Evolutionary conservation across 2,329 filamentous ascomycete species (phyloP), one percentile per base, ranked within the genome.

Genomic region (Ceratocystis huliohia): DNA sequence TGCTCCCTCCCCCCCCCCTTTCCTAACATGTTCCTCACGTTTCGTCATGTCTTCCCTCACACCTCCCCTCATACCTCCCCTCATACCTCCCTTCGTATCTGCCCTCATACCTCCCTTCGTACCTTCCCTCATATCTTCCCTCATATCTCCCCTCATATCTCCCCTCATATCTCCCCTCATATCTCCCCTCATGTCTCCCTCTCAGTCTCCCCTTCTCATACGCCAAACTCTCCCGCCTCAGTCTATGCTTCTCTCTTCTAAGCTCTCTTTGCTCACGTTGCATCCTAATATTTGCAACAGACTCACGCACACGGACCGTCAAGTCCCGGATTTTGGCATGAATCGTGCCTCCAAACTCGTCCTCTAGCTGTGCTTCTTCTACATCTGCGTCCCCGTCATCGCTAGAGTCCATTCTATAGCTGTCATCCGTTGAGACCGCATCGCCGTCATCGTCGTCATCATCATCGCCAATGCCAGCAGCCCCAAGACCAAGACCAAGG

Each of bases 331-430:
- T 59, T 44, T 64, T 67, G 7, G 65, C 65, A 33, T 64, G 44
- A 22, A 67, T 41, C 22, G 50, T 67, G 15, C 56, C 50, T 15
- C 65, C 65, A 57, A 37, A 33, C 37, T 67, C 65, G 25, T 56
- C 37, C 20, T 67, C 65, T 22, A 70, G 69, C 30, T 72, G 71
- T 10, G 70, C 67, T 33, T 71, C 73, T 61, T 70, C 65, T 17
- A 70, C 70, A 48, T 63, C 63, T n/a, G 28, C 15, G 20, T 30
- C 64, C 7, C 53, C 37, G 20, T 61, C 45, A 15, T 61, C 41
- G 25, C 57, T 59, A 4, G 37, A 66, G 46, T 48, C 57, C 7
- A 33, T 45, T 15, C 61, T 59, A 48, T 57, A 66, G 48, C 61
- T 25, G 30, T 57, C 48, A 25, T 66, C 66, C 53, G 30, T 57